These are phyloP conservation scores for Alternaria burnsii DNA, from an alignment of 2,329 filamentous ascomycete genomes.

Conservation along the genomic window DNA sequence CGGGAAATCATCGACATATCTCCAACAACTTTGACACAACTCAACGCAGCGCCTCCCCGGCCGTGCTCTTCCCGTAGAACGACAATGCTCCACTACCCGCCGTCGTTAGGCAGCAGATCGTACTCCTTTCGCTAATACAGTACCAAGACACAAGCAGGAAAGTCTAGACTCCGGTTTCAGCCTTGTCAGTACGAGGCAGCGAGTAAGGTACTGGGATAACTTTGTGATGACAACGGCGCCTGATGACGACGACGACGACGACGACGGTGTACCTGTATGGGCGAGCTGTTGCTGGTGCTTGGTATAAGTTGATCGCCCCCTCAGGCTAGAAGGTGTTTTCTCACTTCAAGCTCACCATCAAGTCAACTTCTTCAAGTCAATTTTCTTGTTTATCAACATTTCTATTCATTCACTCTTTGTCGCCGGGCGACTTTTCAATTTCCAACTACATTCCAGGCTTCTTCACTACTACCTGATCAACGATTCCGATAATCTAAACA, in stretches of 20 bases:
- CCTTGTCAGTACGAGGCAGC: slow-evolving; percentile 11
- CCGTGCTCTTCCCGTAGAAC: slow-evolving; percentile 19
- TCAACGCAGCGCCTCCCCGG: slow-evolving; percentile 23
- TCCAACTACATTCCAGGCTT: slow-evolving; percentile 12
- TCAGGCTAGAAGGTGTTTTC: slow-evolving; percentile 17
- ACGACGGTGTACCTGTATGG: slow-evolving; percentile 15
- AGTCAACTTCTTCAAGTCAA: slow-evolving; percentile 24
- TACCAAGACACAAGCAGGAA: slow-evolving; percentile 6
- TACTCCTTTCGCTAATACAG: slow-evolving; percentile 8
- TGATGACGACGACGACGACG: slow-evolving; percentile 8
- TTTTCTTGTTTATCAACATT: slow-evolving; percentile 19
- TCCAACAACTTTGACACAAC: slow-evolving; percentile 33
- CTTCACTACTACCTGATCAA: slow-evolving; percentile 9
- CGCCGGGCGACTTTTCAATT: slow-evolving; percentile 42
- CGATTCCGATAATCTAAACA: slow-evolving; percentile 4
- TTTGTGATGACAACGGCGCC: neutral
- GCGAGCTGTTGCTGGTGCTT: slow-evolving; percentile 16
- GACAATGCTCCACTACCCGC: slow-evolving; percentile 23
- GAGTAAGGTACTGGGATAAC: slow-evolving; percentile 5
- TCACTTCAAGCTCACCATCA: slow-evolving; percentile 23
- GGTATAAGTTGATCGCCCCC: slow-evolving; percentile 31
- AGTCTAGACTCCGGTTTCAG: slow-evolving; percentile 46
- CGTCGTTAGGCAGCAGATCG: slow-evolving; percentile 12
- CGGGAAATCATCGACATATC: slow-evolving; percentile 29
- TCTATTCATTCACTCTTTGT: slow-evolving; percentile 41